Evolutionary conservation across 1,284 basidiomycete species (phyloP), one percentile per base, ranked within the genome.

Genomic region (Phlebopus sp.): DNA sequence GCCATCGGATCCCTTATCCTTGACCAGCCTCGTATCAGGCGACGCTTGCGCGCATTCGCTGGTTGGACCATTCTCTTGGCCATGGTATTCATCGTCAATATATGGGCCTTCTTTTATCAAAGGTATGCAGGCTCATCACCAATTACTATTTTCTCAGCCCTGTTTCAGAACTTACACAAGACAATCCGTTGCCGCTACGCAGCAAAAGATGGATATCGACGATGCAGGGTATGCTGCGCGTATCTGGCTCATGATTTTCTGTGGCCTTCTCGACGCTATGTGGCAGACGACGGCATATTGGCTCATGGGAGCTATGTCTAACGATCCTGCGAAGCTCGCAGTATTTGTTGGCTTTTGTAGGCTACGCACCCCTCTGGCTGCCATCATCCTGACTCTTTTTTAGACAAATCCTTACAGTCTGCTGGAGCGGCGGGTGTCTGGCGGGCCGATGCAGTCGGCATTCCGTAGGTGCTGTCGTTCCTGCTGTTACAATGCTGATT

Each of bases 221-320:
- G 69, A 74, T 50, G 37, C 56, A 15, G 56, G 53, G 6, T 81
- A 77, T 54, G 52, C 69, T 8, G 68, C 64, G 34, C 64, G 66
- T 10, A 56, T 73, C 1, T 70, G 70, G 62, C 63, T 81, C 14
- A 80, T 77, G 63, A 72, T 80, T 50, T 64, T 68, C 44, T 64
- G 53, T 7, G 63, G 62, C 17, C 42, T 80, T 32, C 66, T 79
- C 46, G 79, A 82, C 51, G 62, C 79, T 10, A 77, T 81, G 72
- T 81, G 78, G 77, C 80, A 82, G 57, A 81, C 79, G 9, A 76
- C 74, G 25, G 75, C 75, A 19, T 81, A 79, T 62, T 79, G 77
- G 78, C 62, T 79, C 14, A 48, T 64, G 54, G 66, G 64, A 2
- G 64, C 62, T 36, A 64, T 64, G 66, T 68, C 62, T 18, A 64